phyloP scores from a whole-genome alignment of 768 basidiomycete species.

The Boletus reticulatus region DNA sequence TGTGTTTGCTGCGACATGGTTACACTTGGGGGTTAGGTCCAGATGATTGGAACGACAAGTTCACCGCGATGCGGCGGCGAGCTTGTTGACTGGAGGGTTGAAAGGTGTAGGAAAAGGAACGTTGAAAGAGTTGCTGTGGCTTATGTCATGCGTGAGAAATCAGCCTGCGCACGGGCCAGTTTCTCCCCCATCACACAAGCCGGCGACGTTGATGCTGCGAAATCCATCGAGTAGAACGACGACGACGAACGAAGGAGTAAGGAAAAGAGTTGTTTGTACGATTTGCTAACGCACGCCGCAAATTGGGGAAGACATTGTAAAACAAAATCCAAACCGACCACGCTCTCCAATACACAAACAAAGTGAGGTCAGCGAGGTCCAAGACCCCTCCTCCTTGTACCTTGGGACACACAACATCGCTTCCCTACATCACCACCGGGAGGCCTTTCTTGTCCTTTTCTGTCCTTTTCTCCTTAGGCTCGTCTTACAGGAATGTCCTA shows the following conservation, averaged over 20 bases:
- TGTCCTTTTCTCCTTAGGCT: not conserved
- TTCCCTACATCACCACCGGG: not conserved
- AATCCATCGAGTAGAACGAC: constrained; percentile 27
- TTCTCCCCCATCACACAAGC: constrained; percentile 26
- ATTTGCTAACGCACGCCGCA: constrained; percentile 65
- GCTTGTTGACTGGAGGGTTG: constrained; percentile 22
- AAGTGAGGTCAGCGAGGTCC: constrained; percentile 17
- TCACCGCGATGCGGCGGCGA: constrained; percentile 15
- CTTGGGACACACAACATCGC: not conserved
- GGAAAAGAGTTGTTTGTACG: constrained; percentile 43
- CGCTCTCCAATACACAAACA: constrained; percentile 42
- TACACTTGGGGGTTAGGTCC: not conserved
- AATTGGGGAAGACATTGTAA: constrained; percentile 74
- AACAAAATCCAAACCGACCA: constrained; percentile 56
- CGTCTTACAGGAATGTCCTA: not conserved
- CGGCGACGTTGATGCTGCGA: constrained; percentile 12
- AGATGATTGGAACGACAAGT: constrained; percentile 10
- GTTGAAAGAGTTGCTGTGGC: constrained; percentile 48
- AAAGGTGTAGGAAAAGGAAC: constrained; percentile 32
- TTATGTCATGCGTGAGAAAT: constrained; percentile 49
- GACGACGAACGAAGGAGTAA: constrained; percentile 31
- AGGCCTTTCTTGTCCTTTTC: not conserved
- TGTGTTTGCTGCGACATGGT: constrained; percentile 52
- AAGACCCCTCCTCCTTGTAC: not conserved
- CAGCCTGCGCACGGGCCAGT: constrained; percentile 56